A percentile compares a stretch with the other conserved stretches of the same genome.
phyloP scores from a whole-genome alignment of 2,329 filamentous ascomycete species.

The Stachybotrys chlorohalonatus region DNA sequence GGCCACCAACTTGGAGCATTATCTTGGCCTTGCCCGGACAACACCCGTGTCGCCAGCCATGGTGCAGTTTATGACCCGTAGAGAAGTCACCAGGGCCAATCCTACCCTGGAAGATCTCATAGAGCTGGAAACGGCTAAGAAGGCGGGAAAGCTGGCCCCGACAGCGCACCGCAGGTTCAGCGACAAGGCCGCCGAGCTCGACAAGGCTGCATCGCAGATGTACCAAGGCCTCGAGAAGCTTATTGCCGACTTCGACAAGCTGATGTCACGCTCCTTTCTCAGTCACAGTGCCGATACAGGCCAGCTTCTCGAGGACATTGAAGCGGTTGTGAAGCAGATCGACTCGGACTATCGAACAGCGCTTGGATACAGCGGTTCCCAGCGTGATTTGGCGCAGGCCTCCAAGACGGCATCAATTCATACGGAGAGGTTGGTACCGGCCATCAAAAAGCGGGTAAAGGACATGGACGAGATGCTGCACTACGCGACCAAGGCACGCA shows the following conservation, averaged over 20 bases:
- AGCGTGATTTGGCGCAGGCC: slow-evolving; percentile 49
- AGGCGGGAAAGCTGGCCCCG: slow-evolving; percentile 58
- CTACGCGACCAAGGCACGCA: slow-evolving; percentile 56
- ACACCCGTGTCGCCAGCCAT: slow-evolving; percentile 59
- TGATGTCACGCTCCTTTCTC: slow-evolving; percentile 43
- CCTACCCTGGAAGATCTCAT: slow-evolving; percentile 67
- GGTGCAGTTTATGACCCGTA: slow-evolving; percentile 52
- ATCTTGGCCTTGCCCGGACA: slow-evolving; percentile 54
- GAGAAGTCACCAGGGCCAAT: slow-evolving; percentile 33
- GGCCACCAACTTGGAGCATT: slow-evolving; percentile 57
- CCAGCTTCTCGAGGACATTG: slow-evolving; percentile 73
- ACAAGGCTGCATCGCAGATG: slow-evolving; percentile 50
- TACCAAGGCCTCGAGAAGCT: slow-evolving; percentile 52
- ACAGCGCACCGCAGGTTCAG: slow-evolving; percentile 51
- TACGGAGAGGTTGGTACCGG: slow-evolving; percentile 53
- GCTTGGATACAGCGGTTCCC: slow-evolving; percentile 55
- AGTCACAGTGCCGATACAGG: slow-evolving; percentile 53
- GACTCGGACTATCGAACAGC: slow-evolving; percentile 76
- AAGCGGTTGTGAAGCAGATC: slow-evolving; percentile 78
- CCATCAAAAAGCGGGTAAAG: slow-evolving; percentile 41
- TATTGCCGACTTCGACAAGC: slow-evolving; percentile 53
- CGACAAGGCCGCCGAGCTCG: slow-evolving; percentile 50
- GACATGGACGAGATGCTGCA: slow-evolving; percentile 55
- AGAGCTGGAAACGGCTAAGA: slow-evolving; percentile 62
- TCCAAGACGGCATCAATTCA: slow-evolving; percentile 56